Percentiles rank a stretch among this genome's conserved stretches.
Conservation (phyloP, 2,329 filamentous ascomycete species). For the Pseudogymnoascus sp. region DNA sequence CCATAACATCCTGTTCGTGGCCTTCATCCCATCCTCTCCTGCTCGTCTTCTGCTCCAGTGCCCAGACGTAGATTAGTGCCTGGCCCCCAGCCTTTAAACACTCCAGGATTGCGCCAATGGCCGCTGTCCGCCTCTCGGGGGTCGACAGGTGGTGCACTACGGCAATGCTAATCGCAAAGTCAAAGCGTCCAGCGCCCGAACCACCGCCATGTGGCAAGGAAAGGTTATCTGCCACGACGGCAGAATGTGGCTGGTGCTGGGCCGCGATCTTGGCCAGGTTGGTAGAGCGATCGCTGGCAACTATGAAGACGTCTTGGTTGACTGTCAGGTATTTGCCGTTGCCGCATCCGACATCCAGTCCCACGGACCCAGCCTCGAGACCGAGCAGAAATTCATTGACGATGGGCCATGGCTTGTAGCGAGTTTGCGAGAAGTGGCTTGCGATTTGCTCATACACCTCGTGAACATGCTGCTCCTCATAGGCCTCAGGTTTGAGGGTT, state of each 20-base stretch:
- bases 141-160: slow-evolving; percentile 93
- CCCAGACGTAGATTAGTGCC: slow-evolving; percentile 88
- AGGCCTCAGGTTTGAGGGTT: slow-evolving; percentile 43
- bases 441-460: slow-evolving; percentile 84
- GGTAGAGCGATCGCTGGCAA: slow-evolving; percentile 76
- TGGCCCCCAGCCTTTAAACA: slow-evolving; percentile 56
- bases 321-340: slow-evolving; percentile 93
- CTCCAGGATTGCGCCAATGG: slow-evolving; percentile 63
- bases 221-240: slow-evolving; percentile 75
- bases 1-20: slow-evolving; percentile 83
- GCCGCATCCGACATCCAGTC: slow-evolving; percentile 88
- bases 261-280: slow-evolving; percentile 47
- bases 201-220: slow-evolving; percentile 61
- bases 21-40: slow-evolving; percentile 83
- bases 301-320: slow-evolving; percentile 68
- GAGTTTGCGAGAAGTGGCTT: slow-evolving; percentile 74
- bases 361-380: slow-evolving; percentile 64
- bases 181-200: slow-evolving; percentile 44
- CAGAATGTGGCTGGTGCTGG: slow-evolving; percentile 49
- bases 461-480: slow-evolving; percentile 86
- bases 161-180: slow-evolving; percentile 91
- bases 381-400: slow-evolving; percentile 69
- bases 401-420: slow-evolving; percentile 84
- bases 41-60: slow-evolving; percentile 81
- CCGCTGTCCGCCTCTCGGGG: slow-evolving; percentile 61